phyloP scores from a whole-genome alignment of 2,329 filamentous ascomycete species.

The Rutstroemia sp. region DNA sequence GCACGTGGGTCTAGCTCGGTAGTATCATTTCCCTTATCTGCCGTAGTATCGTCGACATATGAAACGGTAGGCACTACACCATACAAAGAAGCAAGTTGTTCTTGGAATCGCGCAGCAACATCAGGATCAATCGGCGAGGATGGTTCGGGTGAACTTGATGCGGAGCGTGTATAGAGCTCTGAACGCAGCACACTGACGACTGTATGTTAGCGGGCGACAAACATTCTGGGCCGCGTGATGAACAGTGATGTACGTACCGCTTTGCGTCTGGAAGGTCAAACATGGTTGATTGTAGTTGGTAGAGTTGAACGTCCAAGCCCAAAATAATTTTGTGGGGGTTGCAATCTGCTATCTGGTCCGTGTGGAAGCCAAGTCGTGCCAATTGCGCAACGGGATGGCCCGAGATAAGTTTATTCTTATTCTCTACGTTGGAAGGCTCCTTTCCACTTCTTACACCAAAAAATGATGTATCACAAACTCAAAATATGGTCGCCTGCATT shows the following conservation, averaged over 20 bases:
- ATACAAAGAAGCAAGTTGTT: slow-evolving; percentile 21
- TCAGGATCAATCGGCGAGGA: slow-evolving; percentile 22
- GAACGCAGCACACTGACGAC: slow-evolving; percentile 43
- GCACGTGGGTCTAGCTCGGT: neutral
- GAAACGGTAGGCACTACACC: slow-evolving; percentile 12
- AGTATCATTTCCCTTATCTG: slow-evolving; percentile 22
- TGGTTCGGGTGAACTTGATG: slow-evolving; percentile 14
- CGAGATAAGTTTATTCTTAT: neutral
- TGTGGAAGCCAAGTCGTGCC: slow-evolving; percentile 1
- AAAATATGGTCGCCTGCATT: neutral
- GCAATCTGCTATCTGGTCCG: neutral
- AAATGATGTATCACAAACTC: neutral
- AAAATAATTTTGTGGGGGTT: slow-evolving; percentile 1
- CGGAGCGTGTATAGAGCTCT: slow-evolving; percentile 38
- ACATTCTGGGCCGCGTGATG: too few relatives aligned
- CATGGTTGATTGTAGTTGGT: slow-evolving; percentile 30
- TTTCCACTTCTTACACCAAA: neutral
- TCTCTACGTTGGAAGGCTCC: neutral
- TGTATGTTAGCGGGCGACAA: slow-evolving; percentile 4
- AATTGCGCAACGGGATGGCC: slow-evolving; percentile 6
- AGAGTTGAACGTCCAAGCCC: neutral
- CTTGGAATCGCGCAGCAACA: slow-evolving; percentile 13
- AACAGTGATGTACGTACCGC: slow-evolving; percentile 33
- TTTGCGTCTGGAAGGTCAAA: slow-evolving; percentile 47
- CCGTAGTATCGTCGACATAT: neutral